Base-by-base conservation (phyloP, 75 land plant genomes). In the Cupressus sempervirens region DNA sequence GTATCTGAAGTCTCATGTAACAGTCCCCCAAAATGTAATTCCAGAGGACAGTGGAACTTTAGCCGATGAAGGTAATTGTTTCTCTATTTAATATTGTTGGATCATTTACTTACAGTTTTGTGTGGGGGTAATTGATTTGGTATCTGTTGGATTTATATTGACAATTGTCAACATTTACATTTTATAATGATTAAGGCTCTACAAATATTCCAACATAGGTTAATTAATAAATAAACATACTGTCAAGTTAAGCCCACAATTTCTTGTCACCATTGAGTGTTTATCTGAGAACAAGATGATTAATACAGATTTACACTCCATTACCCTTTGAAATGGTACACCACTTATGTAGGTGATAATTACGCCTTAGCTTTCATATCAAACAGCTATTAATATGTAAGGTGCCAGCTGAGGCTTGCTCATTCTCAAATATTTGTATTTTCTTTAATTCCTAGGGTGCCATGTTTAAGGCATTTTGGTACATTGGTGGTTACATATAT, bases 61-160 rank as follows among this genome's bases (percentile, higher is more conserved):
- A 52, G 88, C 88, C 35, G 93, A 89, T 68, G 94, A 92, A 89
- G 95, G 95, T 94, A 62, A 36, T 54, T 10, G 3, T 76, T 79
- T 82, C 43, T 30, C 74, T 72, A 79, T 79, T 79, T n/a, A 79
- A 79, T 16, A 79, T n/a, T 45, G 30, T 79, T 9, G 50, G 5
- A 41, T 43, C 23, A 41, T 26, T 11, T 40, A 45, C 46, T 43
- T n/a, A 76, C 12, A 79, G 45, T 7, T 45, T n/a, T 26, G 29
- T 79, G 8, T 45, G 29, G 15, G 9, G 26, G 11, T 79, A 23
- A 30, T 45, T 41, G 29, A 23, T 79, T 20, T 16, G 15, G 26
- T 43, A 79, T 45, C 48, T 79, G 12, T 79, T 45, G 81, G 10
- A 79, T 43, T 76, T 26, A 43, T 43, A 43, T 15, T 79, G 29